Percentiles rank a stretch among this genome's conserved stretches.
Conservation (phyloP, 2,329 filamentous ascomycete species). For the Venturia nashicola region DNA sequence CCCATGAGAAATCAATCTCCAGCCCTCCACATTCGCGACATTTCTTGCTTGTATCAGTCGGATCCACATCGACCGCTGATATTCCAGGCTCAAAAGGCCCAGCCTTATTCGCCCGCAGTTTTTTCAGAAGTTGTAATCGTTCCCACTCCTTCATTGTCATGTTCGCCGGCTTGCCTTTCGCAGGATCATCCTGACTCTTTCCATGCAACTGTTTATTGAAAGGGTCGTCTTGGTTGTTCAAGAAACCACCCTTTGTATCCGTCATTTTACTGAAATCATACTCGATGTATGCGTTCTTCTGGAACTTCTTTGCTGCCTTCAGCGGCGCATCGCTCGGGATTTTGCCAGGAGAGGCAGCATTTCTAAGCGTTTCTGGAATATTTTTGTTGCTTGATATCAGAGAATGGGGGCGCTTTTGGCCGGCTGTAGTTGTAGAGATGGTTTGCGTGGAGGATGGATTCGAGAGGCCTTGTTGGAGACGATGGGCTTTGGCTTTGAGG, state of each 20-base stretch:
- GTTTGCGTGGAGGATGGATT: neutral
- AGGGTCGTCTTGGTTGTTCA: conserved; percentile 84
- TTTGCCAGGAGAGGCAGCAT: conserved; percentile 38
- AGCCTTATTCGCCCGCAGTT: conserved; percentile 58
- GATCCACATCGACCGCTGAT: conserved; percentile 53
- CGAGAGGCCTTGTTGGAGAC: conserved; percentile 56
- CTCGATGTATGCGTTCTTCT: conserved; percentile 69
- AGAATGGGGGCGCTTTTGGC: conserved; percentile 61
- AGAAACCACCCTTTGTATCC: conserved; percentile 91
- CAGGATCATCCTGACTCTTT: conserved; percentile 26
- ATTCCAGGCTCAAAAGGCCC: conserved; percentile 84
- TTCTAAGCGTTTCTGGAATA: conserved; percentile 50
- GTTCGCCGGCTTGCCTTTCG: conserved; percentile 60
- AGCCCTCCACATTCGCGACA: conserved; percentile 73
- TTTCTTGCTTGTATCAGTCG: conserved; percentile 49
- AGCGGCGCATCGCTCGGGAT: conserved; percentile 40
- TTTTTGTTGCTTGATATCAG: conserved; percentile 44
- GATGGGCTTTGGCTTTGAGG: conserved; percentile 76
- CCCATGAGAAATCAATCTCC: conserved; percentile 94
- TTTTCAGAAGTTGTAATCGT: conserved; percentile 59
- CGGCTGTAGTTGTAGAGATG: conserved; percentile 25
- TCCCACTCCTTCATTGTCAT: conserved; percentile 95
- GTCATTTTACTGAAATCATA: conserved; percentile 98
- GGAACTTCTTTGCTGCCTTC: conserved; percentile 73
- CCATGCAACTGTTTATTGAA: conserved; percentile 63